Evolutionary conservation across 805 yeast genomes (phyloP).

Genomic region (Candida ulmi): DNA sequence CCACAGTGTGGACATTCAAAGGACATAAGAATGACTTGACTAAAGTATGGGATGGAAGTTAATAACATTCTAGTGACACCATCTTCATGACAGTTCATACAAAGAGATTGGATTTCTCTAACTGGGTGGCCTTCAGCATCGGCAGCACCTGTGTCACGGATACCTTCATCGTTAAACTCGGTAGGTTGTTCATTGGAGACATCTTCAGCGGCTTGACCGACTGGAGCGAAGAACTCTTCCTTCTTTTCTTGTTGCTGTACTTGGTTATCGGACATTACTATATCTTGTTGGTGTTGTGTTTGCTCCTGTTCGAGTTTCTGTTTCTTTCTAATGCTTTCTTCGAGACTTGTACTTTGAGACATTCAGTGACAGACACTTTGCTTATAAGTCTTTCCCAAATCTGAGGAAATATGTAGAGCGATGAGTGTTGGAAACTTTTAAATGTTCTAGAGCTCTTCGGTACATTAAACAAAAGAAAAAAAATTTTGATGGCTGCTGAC

Average conservation of each 20-base stretch:
- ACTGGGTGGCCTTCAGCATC: slow-evolving; percentile 92
- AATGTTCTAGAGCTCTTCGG: too few species aligned
- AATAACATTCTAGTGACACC: slow-evolving; percentile 81
- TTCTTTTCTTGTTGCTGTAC: slow-evolving; percentile 18
- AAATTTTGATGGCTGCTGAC: too few species aligned
- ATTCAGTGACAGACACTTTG: too few species aligned
- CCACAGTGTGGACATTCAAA: slow-evolving; percentile 96
- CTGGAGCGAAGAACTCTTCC: slow-evolving; percentile 47
- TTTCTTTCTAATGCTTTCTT: slow-evolving; percentile 6
- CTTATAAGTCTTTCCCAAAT: too few species aligned
- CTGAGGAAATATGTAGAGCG: too few species aligned
- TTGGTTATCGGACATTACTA: slow-evolving; percentile 3
- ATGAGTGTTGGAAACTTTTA: too few species aligned
- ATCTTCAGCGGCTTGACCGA: slow-evolving; percentile 54
- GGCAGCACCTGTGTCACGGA: slow-evolving; percentile 65
- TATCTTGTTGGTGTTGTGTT: neutral
- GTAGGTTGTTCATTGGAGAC: slow-evolving; percentile 26
- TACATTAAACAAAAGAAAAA: too few species aligned
- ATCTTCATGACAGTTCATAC: slow-evolving; percentile 89
- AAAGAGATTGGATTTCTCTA: slow-evolving; percentile 88
- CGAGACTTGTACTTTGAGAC: neutral
- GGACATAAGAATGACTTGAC: slow-evolving; percentile 90
- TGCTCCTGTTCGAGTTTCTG: slow-evolving; percentile 8
- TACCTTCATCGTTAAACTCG: slow-evolving; percentile 32
- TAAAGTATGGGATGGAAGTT: slow-evolving; percentile 86